Evolutionary conservation across 495 filamentous ascomycete genomes (phyloP), one percentile per base, ranked within the genome.

Genomic region (Melanomma pulvis-pyrius): DNA sequence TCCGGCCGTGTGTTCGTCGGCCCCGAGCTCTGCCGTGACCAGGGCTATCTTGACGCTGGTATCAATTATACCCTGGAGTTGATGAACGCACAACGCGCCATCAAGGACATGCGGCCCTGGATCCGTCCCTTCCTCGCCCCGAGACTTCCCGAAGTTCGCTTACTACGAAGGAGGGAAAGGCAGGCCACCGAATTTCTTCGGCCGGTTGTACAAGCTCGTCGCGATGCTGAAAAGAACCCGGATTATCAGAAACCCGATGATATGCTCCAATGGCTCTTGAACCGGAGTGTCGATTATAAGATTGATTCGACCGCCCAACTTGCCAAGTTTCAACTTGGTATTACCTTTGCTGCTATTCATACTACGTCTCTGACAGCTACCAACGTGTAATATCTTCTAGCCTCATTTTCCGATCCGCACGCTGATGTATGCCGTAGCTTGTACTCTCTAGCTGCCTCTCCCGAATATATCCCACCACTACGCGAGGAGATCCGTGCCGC

Each of bases 301-400:
- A n/a, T 50, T 17, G 26, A 56, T 19, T 17, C 51, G 13, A 39
- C 44, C 13, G 32, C 25, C 0, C 3, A 62, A 17, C 52, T 77
- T 12, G 73, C 69, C 4, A 55, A 32, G 17, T 50, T 69, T 1
- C 71, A 72, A 32, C 62, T 76, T 28, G 63, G 66, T 26, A 21
- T 73, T 13, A 70, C 55, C 46, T 74, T 74, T 48, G 74, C 72
- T 19, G 71, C 76, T 0, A 79, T 79, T 19, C 77, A 79, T 51
- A 78, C 77, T 3, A 79, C 74, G 1, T 67, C 69, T 9, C 66
- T 74, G 47, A 68, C 69, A 1, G 32, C 53, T 0, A 68, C 69
- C 15, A 70, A 70, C 56, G 52, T 63, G 59, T 63, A 41, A 21
- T 50, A 28, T 7, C 8, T 25, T 12, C 25, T 15, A 25, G n/a